Percentiles rank a stretch among this genome's conserved stretches.
phyloP scores from a whole-genome alignment of 441 rosid genomes.

The Brassica hybrid region DNA sequence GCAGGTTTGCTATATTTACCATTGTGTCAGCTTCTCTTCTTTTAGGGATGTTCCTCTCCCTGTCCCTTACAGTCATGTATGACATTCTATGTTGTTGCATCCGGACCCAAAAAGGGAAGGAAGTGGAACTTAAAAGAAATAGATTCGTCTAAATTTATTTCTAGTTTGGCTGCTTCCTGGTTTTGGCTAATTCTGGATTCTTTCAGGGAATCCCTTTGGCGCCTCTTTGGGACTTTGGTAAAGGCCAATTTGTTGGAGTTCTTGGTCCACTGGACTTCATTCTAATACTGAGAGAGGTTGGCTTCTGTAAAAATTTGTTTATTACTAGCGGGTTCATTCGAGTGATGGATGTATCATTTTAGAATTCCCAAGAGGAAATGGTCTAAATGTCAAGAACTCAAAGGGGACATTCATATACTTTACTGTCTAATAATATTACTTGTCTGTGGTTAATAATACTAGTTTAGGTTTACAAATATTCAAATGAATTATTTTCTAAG shows the following conservation, averaged over 20 bases:
- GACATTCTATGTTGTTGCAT: conserved; percentile 23
- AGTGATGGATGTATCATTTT: conserved; percentile 1
- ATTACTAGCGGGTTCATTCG: not conserved
- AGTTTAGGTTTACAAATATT: not conserved
- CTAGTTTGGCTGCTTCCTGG: conserved; percentile 22
- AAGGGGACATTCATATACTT: not conserved
- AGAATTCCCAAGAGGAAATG: not conserved
- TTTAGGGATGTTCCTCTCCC: conserved; percentile 17
- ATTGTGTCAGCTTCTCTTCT: conserved; percentile 27
- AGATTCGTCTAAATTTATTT: conserved; percentile 6
- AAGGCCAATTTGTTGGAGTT: conserved; percentile 74
- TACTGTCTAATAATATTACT: not conserved
- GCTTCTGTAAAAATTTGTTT: conserved; percentile 22
- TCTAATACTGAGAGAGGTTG: conserved; percentile 73
- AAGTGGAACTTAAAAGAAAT: conserved; percentile 13
- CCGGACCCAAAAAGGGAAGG: conserved; percentile 14
- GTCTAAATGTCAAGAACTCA: not conserved
- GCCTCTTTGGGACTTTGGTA: conserved; percentile 77
- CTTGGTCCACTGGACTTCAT: conserved; percentile 78
- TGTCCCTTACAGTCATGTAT: conserved; percentile 22
- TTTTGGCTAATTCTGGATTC: conserved; percentile 44
- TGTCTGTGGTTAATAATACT: not conserved
- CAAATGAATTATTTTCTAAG: not conserved
- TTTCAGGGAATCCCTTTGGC: conserved; percentile 78
- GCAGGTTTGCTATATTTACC: conserved; percentile 55